Percentiles rank a stretch among this genome's conserved stretches.
These are phyloP conservation scores for Colletotrichum spaethianum DNA, from an alignment of 2,329 filamentous ascomycete species.

Conservation along the genomic window DNA sequence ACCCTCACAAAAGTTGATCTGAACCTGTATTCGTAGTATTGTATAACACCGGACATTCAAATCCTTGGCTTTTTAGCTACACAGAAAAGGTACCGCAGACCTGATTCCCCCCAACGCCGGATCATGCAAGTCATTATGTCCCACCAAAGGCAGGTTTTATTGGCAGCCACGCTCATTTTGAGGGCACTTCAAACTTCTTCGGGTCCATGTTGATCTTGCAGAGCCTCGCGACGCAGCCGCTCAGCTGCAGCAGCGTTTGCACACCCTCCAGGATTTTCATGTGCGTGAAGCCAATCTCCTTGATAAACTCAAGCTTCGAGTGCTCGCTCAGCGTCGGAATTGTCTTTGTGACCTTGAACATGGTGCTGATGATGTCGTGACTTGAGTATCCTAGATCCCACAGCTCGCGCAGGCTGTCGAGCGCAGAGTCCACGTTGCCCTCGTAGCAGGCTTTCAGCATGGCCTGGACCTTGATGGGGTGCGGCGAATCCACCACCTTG, in stretches of 20 bases:
- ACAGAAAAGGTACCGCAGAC: conserved; percentile 20
- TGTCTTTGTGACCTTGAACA: conserved; percentile 98
- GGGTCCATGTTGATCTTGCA: conserved; percentile 98
- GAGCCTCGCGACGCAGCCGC: conserved; percentile 90
- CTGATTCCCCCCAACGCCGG: conserved; percentile 50
- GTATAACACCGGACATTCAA: conserved; percentile 29
- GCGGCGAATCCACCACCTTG: conserved; percentile 95
- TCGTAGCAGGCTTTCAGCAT: conserved; percentile 99
- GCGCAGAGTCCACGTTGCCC: conserved; percentile 87
- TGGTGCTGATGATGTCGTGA: conserved; percentile 98
- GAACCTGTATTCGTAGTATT: conserved; percentile 27
- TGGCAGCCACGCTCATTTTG: conserved; percentile 48
- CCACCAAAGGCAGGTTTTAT: conserved; percentile 2
- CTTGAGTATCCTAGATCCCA: conserved; percentile 98
- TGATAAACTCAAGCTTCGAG: conserved; percentile 96
- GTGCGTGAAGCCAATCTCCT: conserved; percentile 98
- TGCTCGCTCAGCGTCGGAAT: conserved; percentile 94
- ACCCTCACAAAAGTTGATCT: conserved; percentile 7
- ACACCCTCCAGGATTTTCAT: conserved; percentile 99
- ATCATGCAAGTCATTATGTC: conserved; percentile 45
- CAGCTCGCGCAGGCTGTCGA: conserved; percentile 89
- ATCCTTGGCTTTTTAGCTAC: conserved; percentile 27
- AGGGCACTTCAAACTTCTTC: conserved; percentile 74
- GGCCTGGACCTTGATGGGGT: conserved; percentile 97
- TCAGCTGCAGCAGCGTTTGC: conserved; percentile 93